Evolutionary conservation across 164 flowering plant genomes (phyloP), one percentile per base, ranked within the genome.

Genomic region (Echeveria elegans): DNA sequence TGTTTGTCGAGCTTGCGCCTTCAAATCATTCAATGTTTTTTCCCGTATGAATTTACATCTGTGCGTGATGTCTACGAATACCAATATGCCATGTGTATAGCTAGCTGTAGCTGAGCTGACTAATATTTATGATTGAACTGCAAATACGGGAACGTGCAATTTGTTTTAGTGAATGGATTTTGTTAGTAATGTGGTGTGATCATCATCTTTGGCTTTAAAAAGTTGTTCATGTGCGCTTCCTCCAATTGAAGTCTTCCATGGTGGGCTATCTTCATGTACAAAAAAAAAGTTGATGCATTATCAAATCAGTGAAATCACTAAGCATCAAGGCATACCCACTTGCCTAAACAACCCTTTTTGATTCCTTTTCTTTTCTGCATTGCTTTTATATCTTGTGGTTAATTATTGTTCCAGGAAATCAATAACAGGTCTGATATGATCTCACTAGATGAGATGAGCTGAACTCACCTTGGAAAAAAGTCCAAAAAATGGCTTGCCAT

Each of bases 261-360:
- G 65, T 68, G n/a, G 58, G 64, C 21, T 18, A 61, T 68, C 70
- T 59, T 68, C 59, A 30, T 29, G 15, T 30, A 26, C 26, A n/a
- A n/a, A n/a, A 68, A 68, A 50, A 47, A 61, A 40, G 8, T 28
- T 19, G 6, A 36, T 53, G 63, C 63, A 56, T 36, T 67, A 56
- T 53, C 61, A n/a, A n/a, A n/a, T n/a, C n/a, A n/a, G n/a, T n/a
- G n/a, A 53, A 67, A 67, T 34, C 29, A 23, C 34, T 24, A 37
- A 56, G 65, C 65, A 24, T 53, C 59, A 53, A 53, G 58, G 59
- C 59, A 26, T 53, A 8, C 41, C 37, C 65, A 29, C 38, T 60
- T 60, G 34, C 38, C 37, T 19, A 21, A 16, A 61, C 12, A 63
- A 62, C 6, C 40, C 41, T 26, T 53, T 53, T 53, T 29, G 1